Conservation (phyloP, 129 eudicot genomes). For the Saussurea involucrata region DNA sequence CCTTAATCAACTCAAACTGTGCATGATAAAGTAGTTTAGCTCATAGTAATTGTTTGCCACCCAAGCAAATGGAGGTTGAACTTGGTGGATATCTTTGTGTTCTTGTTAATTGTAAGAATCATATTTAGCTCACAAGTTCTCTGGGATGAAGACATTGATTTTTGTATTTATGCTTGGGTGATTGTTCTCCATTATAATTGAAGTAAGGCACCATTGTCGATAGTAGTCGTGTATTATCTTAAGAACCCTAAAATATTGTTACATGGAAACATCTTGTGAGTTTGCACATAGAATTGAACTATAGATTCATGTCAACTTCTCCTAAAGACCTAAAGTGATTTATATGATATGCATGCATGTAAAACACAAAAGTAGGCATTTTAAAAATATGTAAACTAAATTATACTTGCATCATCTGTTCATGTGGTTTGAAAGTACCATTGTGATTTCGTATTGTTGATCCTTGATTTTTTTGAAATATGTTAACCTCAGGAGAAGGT, state of each 20-base stretch:
- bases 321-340: not conserved
- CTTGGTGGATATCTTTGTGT: not conserved
- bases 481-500: conserved; percentile 39
- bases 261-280: not conserved
- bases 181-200: not conserved
- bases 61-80: not conserved
- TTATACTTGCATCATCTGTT: not conserved
- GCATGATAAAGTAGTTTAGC: not conserved
- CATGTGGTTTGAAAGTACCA: not conserved
- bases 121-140: too few relatives aligned
- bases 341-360: not conserved
- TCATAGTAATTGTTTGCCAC: not conserved
- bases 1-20: not conserved
- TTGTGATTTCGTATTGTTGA: conserved; percentile 2
- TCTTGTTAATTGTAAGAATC: not conserved
- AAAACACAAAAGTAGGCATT: not conserved
- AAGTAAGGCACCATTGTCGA: not conserved
- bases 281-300: not conserved
- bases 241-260: not conserved
- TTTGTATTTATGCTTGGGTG: too few relatives aligned
- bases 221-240: not conserved
- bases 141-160: too few relatives aligned
- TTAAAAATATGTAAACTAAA: not conserved
- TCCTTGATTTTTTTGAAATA: conserved; percentile 6
- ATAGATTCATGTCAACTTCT: not conserved